Percentiles rank a stretch among this genome's conserved stretches.
These are phyloP conservation scores for Fusarium incarnatum DNA, from an alignment of 2,329 filamentous ascomycete genomes.

Conservation along the genomic window DNA sequence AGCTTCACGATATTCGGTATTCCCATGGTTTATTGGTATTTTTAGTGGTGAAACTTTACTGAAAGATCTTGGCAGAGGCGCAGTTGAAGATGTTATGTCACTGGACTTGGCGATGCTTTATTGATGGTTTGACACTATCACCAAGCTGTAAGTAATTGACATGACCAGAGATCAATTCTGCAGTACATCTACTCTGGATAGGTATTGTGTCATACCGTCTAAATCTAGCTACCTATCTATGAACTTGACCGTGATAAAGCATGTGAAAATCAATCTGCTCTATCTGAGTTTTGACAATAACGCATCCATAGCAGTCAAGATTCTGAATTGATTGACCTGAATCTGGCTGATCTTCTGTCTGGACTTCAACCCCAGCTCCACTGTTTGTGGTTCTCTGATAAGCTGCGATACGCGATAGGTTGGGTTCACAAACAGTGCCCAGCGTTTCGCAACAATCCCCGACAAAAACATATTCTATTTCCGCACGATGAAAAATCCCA, in stretches of 20 bases:
- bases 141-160: no score
- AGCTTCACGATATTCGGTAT: background rate
- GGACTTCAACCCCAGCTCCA: background rate
- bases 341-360: background rate
- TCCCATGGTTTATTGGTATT: background rate
- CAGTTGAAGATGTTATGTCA: background rate
- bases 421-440: background rate
- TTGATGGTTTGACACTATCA: no score
- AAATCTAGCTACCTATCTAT: no score
- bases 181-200: no score
- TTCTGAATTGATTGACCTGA: background rate
- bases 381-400: background rate
- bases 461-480: background rate
- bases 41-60: background rate
- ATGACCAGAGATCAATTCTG: no score
- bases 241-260: no score
- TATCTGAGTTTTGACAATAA: no score
- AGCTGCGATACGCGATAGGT: background rate
- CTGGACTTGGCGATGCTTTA: background rate
- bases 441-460: background rate
- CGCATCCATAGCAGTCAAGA: no score
- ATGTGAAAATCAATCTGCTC: no score
- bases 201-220: no score
- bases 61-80: background rate
- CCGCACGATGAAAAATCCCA: background rate